Evolutionary conservation across 2,329 filamentous ascomycete species (phyloP).

Genomic region (Cryphonectria parasitica): DNA sequence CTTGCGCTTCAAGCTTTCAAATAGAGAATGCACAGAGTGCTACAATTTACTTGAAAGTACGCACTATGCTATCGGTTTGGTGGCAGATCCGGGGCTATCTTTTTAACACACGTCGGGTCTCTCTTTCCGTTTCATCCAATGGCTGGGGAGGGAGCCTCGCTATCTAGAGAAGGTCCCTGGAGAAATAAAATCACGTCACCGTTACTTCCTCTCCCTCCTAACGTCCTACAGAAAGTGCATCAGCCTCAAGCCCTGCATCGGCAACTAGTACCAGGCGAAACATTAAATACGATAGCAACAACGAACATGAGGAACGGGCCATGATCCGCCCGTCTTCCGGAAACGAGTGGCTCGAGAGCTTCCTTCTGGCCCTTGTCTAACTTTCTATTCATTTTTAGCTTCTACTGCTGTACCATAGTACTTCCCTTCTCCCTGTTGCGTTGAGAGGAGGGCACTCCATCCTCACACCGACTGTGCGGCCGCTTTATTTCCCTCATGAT

Average conservation of each 20-base stretch:
- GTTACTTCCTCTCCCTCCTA: neutral
- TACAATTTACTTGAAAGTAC: neutral
- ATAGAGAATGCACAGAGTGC: neutral
- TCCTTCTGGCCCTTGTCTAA: neutral
- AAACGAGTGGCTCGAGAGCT: neutral
- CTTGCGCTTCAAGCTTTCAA: neutral
- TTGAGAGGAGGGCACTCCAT: neutral
- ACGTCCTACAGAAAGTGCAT: constrained; percentile 12
- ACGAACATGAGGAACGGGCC: neutral
- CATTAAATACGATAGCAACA: constrained; percentile 1
- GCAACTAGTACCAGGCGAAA: neutral
- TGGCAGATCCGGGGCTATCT: neutral
- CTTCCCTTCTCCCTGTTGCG: neutral
- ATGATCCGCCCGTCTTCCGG: neutral
- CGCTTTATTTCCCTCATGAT: neutral
- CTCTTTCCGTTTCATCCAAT: constrained; percentile 4
- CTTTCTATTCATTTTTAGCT: neutral
- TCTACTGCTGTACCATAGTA: neutral
- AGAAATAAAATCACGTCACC: constrained; percentile 4
- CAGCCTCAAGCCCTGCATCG: constrained; percentile 1
- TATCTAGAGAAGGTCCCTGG: neutral
- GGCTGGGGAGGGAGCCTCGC: neutral
- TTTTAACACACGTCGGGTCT: neutral
- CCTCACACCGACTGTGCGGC: constrained; percentile 3
- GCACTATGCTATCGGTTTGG: neutral